These are phyloP conservation scores for Yamadazyma taylorii DNA, from an alignment of 1,139 yeast species.

Conservation along the genomic window DNA sequence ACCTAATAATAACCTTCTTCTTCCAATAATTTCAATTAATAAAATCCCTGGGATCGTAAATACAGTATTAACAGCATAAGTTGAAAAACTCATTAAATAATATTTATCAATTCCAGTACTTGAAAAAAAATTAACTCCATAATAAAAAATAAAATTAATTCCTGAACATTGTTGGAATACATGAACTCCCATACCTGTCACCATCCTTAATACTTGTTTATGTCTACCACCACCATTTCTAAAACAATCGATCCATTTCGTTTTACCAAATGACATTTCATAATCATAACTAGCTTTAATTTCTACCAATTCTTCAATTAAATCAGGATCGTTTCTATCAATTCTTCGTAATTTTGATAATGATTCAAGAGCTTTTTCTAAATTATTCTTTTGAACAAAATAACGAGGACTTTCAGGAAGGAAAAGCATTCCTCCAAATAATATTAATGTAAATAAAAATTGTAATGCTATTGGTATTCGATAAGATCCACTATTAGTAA, in stretches of 20 bases:
- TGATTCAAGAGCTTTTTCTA: conserved; percentile 56
- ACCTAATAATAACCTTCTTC: conserved; percentile 56
- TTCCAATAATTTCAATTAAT: conserved; percentile 65
- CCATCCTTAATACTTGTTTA: conserved; percentile 61
- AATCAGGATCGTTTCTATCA: conserved; percentile 55
- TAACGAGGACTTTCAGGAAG: conserved; percentile 78
- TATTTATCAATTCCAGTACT: conserved; percentile 59
- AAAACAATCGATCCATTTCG: conserved; percentile 61
- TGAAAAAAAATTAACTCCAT: conserved; percentile 72
- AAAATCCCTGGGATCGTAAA: conserved; percentile 73
- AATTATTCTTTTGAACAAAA: conserved; percentile 60
- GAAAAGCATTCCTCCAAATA: conserved; percentile 63
- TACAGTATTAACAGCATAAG: conserved; percentile 70
- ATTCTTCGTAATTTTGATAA: conserved; percentile 42
- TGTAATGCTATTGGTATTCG: conserved; percentile 77
- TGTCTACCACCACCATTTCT: conserved; percentile 64
- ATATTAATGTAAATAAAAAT: conserved; percentile 61
- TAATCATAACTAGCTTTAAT: conserved; percentile 77
- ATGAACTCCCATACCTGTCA: conserved; percentile 69
- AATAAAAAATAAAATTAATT: conserved; percentile 75
- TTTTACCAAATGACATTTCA: conserved; percentile 62
- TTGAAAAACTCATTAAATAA: conserved; percentile 65
- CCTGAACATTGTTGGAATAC: conserved; percentile 78
- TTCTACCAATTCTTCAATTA: conserved; percentile 74
- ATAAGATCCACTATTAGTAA: conserved; percentile 57